A percentile compares a stretch with the other conserved stretches of the same genome.
phyloP scores from a whole-genome alignment of 331 rosid genomes.

The Pyrus hybrid region DNA sequence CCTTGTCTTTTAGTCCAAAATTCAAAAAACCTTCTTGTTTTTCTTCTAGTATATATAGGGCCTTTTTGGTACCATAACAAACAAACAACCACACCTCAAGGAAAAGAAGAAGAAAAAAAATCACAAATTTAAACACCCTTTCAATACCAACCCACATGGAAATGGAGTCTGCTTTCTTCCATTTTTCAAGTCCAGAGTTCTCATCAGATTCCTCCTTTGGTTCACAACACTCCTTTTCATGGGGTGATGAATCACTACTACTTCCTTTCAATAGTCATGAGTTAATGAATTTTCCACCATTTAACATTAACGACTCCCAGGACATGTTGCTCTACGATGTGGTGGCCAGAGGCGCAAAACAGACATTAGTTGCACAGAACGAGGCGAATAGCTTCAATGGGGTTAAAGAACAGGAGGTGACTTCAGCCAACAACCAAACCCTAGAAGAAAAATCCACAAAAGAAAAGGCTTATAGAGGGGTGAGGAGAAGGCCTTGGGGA shows the following conservation, averaged over 20 bases:
- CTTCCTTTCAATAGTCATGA: background rate
- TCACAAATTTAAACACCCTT: background rate
- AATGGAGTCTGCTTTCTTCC: conserved; percentile 33
- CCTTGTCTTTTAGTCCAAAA: background rate
- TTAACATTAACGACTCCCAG: conserved; percentile 3
- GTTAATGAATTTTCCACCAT: conserved; percentile 11
- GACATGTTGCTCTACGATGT: conserved; percentile 7
- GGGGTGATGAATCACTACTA: conserved; percentile 32
- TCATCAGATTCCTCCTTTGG: conserved; percentile 24
- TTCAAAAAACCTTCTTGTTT: background rate
- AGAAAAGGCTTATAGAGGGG: conserved; percentile 39
- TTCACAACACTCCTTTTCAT: conserved; percentile 18
- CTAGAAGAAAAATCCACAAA: background rate
- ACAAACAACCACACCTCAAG: background rate
- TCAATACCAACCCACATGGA: conserved; percentile 11
- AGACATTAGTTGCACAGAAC: background rate
- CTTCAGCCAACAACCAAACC: conserved; percentile 14
- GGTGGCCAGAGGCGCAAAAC: background rate
- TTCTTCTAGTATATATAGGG: conserved; percentile 10
- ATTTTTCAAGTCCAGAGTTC: conserved; percentile 17
- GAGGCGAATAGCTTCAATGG: conserved; percentile 4
- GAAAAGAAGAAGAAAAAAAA: background rate
- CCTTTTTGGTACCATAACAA: background rate
- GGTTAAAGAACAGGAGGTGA: conserved; percentile 57
- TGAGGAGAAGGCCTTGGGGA: conserved; percentile 70